A percentile compares a stretch with the other conserved stretches of the same genome.
These are phyloP conservation scores for Plasmodium knowlesi DNA, from an alignment of 169 alveolate species.

Conservation along the genomic window DNA sequence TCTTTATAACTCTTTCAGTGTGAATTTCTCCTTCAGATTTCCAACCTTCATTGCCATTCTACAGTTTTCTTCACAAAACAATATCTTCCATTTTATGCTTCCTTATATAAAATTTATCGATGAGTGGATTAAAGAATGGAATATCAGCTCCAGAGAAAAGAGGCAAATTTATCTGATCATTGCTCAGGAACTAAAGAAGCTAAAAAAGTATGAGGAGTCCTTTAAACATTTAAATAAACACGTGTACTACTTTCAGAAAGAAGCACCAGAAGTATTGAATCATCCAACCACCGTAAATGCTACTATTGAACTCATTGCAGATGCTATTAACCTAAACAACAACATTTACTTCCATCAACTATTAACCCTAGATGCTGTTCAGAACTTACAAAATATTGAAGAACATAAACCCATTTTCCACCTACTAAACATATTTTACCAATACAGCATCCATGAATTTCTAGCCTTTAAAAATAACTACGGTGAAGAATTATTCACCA, in stretches of 20 bases:
- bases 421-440: slow-evolving; percentile 33
- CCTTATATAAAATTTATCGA: slow-evolving; percentile 77
- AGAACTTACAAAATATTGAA: slow-evolving; percentile 62
- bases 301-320: slow-evolving; percentile 74
- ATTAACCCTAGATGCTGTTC: slow-evolving; percentile 75
- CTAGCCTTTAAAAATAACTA: slow-evolving; percentile 36
- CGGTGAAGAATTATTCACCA: slow-evolving; percentile 34
- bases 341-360: slow-evolving; percentile 80
- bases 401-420: slow-evolving; percentile 60
- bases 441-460: slow-evolving; percentile 52
- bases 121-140: slow-evolving; percentile 83
- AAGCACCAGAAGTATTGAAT: slow-evolving; percentile 21
- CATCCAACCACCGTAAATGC: slow-evolving; percentile 76
- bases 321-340: slow-evolving; percentile 77
- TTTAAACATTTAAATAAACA: slow-evolving; percentile 72
- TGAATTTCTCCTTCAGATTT: slow-evolving; percentile 79
- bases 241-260: slow-evolving; percentile 41
- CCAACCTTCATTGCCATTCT: slow-evolving; percentile 78
- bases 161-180: slow-evolving; percentile 78
- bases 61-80: slow-evolving; percentile 82
- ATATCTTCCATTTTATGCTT: slow-evolving; percentile 76
- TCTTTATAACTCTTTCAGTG: slow-evolving; percentile 82
- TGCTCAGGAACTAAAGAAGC: slow-evolving; percentile 78
- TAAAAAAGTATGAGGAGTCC: slow-evolving; percentile 74
- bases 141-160: slow-evolving; percentile 73